Evolutionary conservation across 495 filamentous ascomycete genomes (phyloP).

Genomic region (Penicillium malachiteum): DNA sequence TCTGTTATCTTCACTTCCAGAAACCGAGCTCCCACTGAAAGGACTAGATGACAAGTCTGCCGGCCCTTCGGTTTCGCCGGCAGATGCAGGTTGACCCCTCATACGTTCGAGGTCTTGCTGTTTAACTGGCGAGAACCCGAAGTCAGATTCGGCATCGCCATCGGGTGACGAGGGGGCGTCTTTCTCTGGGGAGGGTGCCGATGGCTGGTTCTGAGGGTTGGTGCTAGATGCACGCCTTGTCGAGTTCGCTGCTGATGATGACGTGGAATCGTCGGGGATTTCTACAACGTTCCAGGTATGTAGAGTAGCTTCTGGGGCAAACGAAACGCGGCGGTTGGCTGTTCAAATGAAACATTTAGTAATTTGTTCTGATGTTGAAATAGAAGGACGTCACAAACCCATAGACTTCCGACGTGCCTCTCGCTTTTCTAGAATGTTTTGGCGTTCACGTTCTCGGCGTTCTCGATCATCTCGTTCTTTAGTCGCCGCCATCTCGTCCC

Average conservation of each 20-base stretch:
- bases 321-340: constrained; percentile 92
- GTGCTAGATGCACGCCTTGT: constrained; percentile 65
- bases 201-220: constrained; percentile 42
- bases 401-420: constrained; percentile 90
- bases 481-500: constrained; percentile 72
- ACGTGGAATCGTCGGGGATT: constrained; percentile 81
- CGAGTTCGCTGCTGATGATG: constrained; percentile 72
- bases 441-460: constrained; percentile 60
- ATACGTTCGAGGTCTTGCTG: constrained; percentile 66
- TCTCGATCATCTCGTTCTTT: constrained; percentile 73
- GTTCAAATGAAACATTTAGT: not conserved
- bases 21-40: constrained; percentile 65
- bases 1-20: constrained; percentile 56
- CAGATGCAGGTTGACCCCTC: constrained; percentile 18
- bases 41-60: constrained; percentile 75
- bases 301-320: constrained; percentile 94
- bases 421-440: constrained; percentile 66
- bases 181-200: constrained; percentile 43
- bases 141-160: constrained; percentile 57
- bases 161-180: constrained; percentile 69
- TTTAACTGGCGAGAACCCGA: constrained; percentile 63
- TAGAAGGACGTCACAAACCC: constrained; percentile 31
- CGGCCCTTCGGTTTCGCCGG: constrained; percentile 17
- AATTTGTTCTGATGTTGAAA: not conserved
- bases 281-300: constrained; percentile 98